Base-by-base conservation (phyloP, 2,329 filamentous ascomycete species). In the Pseudopithomyces maydicus region DNA sequence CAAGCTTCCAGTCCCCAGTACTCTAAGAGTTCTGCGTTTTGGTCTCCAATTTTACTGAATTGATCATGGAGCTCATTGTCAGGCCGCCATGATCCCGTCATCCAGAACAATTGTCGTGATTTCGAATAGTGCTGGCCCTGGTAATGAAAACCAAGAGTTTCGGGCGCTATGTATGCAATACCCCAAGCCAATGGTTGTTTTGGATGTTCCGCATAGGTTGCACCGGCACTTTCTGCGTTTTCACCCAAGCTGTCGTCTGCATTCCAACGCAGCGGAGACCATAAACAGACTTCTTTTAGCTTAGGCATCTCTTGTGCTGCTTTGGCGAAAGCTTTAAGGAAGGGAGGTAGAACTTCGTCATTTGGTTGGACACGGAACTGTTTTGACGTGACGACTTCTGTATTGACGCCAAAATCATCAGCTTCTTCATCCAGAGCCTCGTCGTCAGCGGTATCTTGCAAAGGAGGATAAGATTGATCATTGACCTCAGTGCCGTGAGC, bases 61-160 rank as follows among this genome's bases (percentile, higher is more conserved):
- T 52, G 29, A 32, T 50, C 20, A 32, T 46, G 46, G 17, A 55
- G 53, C 36, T 55, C 53, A 26, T 50, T 17, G 22, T 36, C 23
- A 15, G 53, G 53, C 10, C 53, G 36, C 53, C 53, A 55, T 19
- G 42, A 10, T 7, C 36, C 45, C n/a, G 46, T 51, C 39, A 26
- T 44, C 53, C 53, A 55, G 22, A 38, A 50, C 15, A 55, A 15
- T 41, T 55, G 51, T 35, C 51, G 39, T 19, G 44, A 45, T 20
- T 46, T 17, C 29, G 43, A 26, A 23, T 33, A 41, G n/a, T 33
- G 33, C 52, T 41, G 33, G 8, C 49, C 49, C 14, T 39, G 20
- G 26, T 42, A 52, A 20, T 48, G 43, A 17, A 41, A 41, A 8
- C n/a, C 35, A 20, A 42, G 19, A 14, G 17, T 54, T 17, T 33